Base-by-base conservation (phyloP, 768 basidiomycete genomes). In the Tricholoma sp. region DNA sequence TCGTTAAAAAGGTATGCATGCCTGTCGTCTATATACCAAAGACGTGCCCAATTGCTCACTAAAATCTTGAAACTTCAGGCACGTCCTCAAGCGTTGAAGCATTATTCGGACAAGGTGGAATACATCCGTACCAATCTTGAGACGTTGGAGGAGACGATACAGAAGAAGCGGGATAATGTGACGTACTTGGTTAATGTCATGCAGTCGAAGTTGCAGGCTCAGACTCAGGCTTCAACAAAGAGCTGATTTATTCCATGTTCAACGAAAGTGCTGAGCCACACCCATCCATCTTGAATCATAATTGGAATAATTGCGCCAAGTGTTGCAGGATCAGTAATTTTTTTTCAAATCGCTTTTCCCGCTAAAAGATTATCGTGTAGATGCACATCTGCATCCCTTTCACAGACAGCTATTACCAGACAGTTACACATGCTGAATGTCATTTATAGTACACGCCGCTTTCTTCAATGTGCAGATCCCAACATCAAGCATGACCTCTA, bases 131-230 rank as follows among this genome's bases (percentile, higher is more conserved):
- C 77, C 20, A 98, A 96, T 66, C 80, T 96, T 37, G 92, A 95
- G 36, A 81, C 83, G 24, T 74, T 99, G 47, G 93, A 98, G 69
- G 88, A 88, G 45, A 91, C 93, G 33, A 90, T 98, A 62, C 79
- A 85, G 68, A 89, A 87, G 75, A 98, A 97, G 74, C 85, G 92
- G 71, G 93, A 96, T 39, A 94, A 94, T 70, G 79, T 91, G 75
- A 86, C 81, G 66, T 85, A 82, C 64, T 69, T 96, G 52, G 68
- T 89, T 28, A 81, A 79, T 61, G 76, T 93, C 36, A 80, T 95
- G 72, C 91, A 95, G 70, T 66, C 74, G 44, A 83, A 81, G 65
- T 68, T 82, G 45, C 74, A 75, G 54, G 66, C 70, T 20, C 72
- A 76, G 59, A 51, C 63, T 15, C 61, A 65, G 28, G 52, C 64